phyloP scores from a whole-genome alignment of 2,329 filamentous ascomycete species.

The Chrysoporthe cubensis region DNA sequence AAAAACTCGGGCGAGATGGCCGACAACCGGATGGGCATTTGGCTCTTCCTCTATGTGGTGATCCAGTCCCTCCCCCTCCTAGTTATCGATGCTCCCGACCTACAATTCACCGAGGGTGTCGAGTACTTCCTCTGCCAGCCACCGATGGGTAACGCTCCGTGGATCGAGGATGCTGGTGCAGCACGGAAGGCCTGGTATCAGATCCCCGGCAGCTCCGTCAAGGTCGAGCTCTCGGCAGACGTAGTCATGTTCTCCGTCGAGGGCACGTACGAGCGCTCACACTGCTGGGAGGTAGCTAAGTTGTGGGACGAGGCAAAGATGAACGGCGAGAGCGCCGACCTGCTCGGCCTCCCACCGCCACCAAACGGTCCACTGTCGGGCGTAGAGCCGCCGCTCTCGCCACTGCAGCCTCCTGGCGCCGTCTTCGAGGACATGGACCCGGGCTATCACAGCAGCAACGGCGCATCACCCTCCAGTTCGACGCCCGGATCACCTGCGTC shows the following conservation, averaged over 20 bases:
- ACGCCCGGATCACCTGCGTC: conserved; percentile 22
- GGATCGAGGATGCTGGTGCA: conserved; percentile 68
- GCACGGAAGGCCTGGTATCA: conserved; percentile 75
- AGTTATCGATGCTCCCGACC: conserved; percentile 73
- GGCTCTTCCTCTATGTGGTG: conserved; percentile 80
- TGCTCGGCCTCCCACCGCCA: conserved; percentile 34
- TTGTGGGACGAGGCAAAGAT: conserved; percentile 46
- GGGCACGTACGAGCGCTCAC: conserved; percentile 61
- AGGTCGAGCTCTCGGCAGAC: conserved; percentile 63
- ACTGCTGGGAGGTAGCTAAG: conserved; percentile 60
- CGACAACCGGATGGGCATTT: conserved; percentile 75
- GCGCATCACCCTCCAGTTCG: conserved; percentile 31
- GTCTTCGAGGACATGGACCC: conserved; percentile 38
- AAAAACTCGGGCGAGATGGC: conserved; percentile 68
- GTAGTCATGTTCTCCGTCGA: conserved; percentile 65
- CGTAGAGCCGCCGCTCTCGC: conserved; percentile 29
- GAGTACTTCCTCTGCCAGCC: conserved; percentile 84
- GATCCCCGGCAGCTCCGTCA: conserved; percentile 63
- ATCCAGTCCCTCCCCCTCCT: conserved; percentile 79
- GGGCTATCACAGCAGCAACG: conserved; percentile 26
- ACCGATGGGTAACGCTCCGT: conserved; percentile 72
- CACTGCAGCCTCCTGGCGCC: conserved; percentile 36
- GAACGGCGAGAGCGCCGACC: conserved; percentile 30
- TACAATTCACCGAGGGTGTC: conserved; percentile 70
- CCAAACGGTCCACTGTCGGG: conserved; percentile 21